A percentile compares a stretch with the other conserved stretches of the same genome.
phyloP scores from a whole-genome alignment of 345 rosid genomes.

The Salix exigua region DNA sequence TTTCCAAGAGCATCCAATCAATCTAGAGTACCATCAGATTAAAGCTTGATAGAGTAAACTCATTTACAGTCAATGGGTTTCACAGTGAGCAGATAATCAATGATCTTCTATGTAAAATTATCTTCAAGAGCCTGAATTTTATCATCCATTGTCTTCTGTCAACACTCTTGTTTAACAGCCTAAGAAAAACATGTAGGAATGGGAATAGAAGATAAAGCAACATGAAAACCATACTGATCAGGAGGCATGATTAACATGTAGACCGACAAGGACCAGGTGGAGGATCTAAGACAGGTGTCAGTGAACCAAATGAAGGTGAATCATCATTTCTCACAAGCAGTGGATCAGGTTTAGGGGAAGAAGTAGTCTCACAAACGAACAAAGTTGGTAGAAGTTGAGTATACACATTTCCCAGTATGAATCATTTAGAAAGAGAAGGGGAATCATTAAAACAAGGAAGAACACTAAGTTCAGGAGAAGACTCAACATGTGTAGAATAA shows the following conservation, averaged over 20 bases:
- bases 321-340: too few relatives aligned
- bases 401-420: not conserved
- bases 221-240: not conserved
- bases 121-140: too few relatives aligned
- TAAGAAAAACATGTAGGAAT: not conserved
- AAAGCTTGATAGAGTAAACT: too few relatives aligned
- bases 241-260: not conserved
- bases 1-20: too few relatives aligned
- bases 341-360: not conserved
- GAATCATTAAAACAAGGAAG: not conserved
- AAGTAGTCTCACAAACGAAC: rapidly evolving
- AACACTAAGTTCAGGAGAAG: not conserved
- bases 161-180: too few relatives aligned
- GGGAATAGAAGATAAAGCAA: not conserved
- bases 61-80: too few relatives aligned
- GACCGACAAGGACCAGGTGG: not conserved
- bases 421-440: too few relatives aligned
- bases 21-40: too few relatives aligned
- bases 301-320: too few relatives aligned
- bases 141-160: too few relatives aligned
- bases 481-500: not conserved
- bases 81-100: too few relatives aligned
- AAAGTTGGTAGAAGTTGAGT: not conserved
- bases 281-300: not conserved
- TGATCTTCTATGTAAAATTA: too few relatives aligned